Base-by-base conservation (phyloP, 495 filamentous ascomycete genomes). In the Xylaria bambusicola region DNA sequence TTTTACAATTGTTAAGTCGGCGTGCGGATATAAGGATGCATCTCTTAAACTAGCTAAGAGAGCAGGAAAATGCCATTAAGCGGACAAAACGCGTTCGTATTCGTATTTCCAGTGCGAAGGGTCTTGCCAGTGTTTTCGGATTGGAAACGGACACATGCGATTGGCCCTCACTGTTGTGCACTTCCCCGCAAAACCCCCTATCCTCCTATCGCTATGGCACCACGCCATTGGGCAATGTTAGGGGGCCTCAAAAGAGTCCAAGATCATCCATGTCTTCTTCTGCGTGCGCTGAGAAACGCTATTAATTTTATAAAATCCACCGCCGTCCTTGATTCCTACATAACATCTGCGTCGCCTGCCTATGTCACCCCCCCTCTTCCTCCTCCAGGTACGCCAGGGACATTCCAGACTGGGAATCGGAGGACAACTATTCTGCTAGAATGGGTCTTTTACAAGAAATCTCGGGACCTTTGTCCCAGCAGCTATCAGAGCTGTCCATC, bases 401-500 rank as follows among this genome's bases (percentile, higher is more conserved):
- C 18, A 40, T 42, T 33, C 41, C 41, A 44, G 10, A 47, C 6
- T 33, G 24, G 47, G 55, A 41, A 50, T 61, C n/a, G 46, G 46
- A 58, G 13, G 38, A 58, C 56, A 18, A 42, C n/a, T 51, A 24
- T 17, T 29, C 51, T 33, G 47, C 49, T 15, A 69, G 49, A 26
- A 84, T 84, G 82, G 82, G 82, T 62, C 42, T 83, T 57, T 55
- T 83, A 53, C 77, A 83, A 56, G 73, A 77, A 5, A 53, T 80
- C 35, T 72, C 62, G 54, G 76, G 70, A 52, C 81, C 75, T 48
- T 56, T 75, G 69, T 66, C 67, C 71, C 69, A 78, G 66, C 66
- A 71, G 61, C 73, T 77, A 65, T 67, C 65, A 18, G 65, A 71
- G 56, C 76, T 80, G 47, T 72, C 74, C 3, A 68, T 75, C 26